phyloP scores from a whole-genome alignment of 2,329 filamentous ascomycete genomes.

The Talaromyces sp. region DNA sequence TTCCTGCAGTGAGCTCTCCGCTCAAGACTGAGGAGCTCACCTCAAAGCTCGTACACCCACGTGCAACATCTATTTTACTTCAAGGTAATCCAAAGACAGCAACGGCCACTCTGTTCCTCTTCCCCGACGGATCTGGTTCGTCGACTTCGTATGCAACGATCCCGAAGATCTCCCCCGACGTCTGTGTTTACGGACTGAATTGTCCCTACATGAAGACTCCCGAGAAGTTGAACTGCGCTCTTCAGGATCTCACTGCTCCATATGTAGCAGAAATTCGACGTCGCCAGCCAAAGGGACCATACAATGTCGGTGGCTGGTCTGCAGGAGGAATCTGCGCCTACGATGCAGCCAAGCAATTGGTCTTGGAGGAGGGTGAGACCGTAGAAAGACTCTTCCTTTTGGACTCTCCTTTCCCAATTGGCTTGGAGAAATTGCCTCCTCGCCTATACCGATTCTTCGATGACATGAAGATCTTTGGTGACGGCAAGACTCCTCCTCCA shows the following conservation, averaged over 20 bases:
- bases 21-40: slow-evolving; percentile 16
- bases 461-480: slow-evolving; percentile 43
- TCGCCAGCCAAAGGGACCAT: slow-evolving; percentile 50
- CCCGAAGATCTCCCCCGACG: slow-evolving; percentile 34
- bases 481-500: slow-evolving; percentile 38
- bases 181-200: slow-evolving; percentile 40
- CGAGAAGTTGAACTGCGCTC: slow-evolving; percentile 27
- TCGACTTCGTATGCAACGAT: slow-evolving; percentile 42
- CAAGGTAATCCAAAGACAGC: slow-evolving; percentile 40
- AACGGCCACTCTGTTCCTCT: slow-evolving; percentile 37
- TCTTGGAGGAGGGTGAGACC: slow-evolving; percentile 47
- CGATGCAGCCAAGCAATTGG: slow-evolving; percentile 59
- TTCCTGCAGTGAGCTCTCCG: slow-evolving; percentile 16
- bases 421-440: slow-evolving; percentile 61
- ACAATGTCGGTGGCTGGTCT: slow-evolving; percentile 68
- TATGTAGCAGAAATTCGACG: slow-evolving; percentile 43
- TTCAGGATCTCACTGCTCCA: slow-evolving; percentile 30
- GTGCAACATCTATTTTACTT: slow-evolving; percentile 37
- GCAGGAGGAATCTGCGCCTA: slow-evolving; percentile 69
- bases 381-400: slow-evolving; percentile 60
- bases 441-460: slow-evolving; percentile 48
- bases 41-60: slow-evolving; percentile 24
- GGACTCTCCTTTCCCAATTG: slow-evolving; percentile 61
- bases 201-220: slow-evolving; percentile 42
- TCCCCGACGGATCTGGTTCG: slow-evolving; percentile 43